Percentiles rank a stretch among this genome's conserved stretches.
These are phyloP conservation scores for Fistulinella cinereoalba DNA, from an alignment of 1,284 basidiomycete species.

Conservation along the genomic window DNA sequence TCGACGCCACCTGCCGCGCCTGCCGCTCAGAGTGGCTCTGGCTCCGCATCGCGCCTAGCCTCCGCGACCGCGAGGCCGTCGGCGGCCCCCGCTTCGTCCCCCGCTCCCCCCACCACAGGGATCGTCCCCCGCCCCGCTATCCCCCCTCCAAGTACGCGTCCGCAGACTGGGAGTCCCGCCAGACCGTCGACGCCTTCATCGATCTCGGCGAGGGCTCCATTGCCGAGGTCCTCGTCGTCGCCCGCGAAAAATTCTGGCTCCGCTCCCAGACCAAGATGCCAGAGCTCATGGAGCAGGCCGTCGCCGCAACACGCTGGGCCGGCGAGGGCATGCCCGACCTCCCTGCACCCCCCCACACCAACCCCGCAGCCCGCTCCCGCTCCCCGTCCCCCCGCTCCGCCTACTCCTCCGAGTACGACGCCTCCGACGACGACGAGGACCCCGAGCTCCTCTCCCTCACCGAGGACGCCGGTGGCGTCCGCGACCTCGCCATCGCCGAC, in stretches of 20 bases:
- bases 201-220: constrained; percentile 71
- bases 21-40: constrained; percentile 63
- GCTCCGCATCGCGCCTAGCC: constrained; percentile 45
- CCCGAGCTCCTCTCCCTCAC: constrained; percentile 55
- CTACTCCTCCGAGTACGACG: constrained; percentile 38
- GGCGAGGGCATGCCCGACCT: constrained; percentile 39
- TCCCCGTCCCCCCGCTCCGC: constrained; percentile 32
- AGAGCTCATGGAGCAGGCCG: constrained; percentile 62
- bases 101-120: constrained; percentile 11
- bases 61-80: constrained; percentile 56
- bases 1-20: constrained; percentile 61
- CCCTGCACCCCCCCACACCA: constrained; percentile 24
- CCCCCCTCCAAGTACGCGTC: constrained; percentile 34
- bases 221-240: constrained; percentile 54
- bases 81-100: constrained; percentile 45
- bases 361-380: constrained; percentile 27
- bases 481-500: constrained; percentile 65
- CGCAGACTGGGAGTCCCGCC: constrained; percentile 66
- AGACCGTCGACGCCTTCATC: constrained; percentile 59
- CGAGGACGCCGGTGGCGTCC: constrained; percentile 57
- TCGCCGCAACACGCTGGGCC: constrained; percentile 56
- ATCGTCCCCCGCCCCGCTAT: constrained; percentile 21
- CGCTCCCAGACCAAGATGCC: constrained; percentile 58
- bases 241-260: constrained; percentile 69
- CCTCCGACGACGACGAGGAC: constrained; percentile 62